These are phyloP conservation scores for Heracleum sosnowskyi DNA, from an alignment of 129 eudicot species.

Conservation along the genomic window DNA sequence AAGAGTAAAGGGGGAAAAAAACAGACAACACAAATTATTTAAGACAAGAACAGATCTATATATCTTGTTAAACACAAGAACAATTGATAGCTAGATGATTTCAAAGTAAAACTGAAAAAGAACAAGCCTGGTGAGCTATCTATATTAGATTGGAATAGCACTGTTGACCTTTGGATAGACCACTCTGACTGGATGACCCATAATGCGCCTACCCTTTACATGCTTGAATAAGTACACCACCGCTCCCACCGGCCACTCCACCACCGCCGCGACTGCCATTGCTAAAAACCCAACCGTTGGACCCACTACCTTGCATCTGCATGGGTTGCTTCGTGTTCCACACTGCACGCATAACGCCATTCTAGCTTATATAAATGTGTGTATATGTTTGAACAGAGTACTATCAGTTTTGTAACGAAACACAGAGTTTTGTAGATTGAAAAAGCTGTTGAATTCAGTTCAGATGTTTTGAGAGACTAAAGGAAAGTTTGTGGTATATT, in stretches of 20 bases:
- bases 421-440: not conserved
- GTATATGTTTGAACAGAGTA: not conserved
- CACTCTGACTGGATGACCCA: constrained; percentile 70
- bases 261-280: constrained; percentile 53
- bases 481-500: not conserved
- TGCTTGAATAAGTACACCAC: constrained; percentile 58
- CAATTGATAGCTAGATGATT: not conserved
- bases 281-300: constrained; percentile 73
- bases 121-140: not conserved
- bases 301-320: constrained; percentile 87
- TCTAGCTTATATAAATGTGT: not conserved
- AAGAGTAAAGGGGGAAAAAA: not conserved
- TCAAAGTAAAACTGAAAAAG: not conserved
- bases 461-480: not conserved
- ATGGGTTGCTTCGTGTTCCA: constrained; percentile 68
- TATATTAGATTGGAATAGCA: constrained; percentile 64
- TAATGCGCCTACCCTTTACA: constrained; percentile 75
- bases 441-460: not conserved
- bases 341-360: constrained; percentile 14
- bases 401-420: no score
- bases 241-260: constrained; percentile 93
- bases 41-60: not conserved
- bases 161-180: constrained; percentile 47
- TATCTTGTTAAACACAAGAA: not conserved
- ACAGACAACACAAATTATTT: not conserved